Evolutionary conservation across 352 stramenopile species (phyloP).

Genomic region (Phytophthora megakarya): DNA sequence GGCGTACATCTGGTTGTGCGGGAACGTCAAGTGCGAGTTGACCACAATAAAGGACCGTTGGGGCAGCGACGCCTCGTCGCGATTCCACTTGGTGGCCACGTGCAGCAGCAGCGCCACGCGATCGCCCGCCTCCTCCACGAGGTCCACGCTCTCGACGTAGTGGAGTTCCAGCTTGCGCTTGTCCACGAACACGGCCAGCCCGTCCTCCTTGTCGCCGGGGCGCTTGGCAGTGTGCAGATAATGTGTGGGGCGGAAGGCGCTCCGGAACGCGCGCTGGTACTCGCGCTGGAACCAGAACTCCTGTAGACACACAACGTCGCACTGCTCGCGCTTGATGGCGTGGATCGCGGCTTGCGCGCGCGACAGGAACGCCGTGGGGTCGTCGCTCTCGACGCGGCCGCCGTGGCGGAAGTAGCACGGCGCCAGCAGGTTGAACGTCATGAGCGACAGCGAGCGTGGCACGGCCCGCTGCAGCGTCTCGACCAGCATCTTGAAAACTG

Average conservation of each 20-base stretch:
- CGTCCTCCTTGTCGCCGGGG: conserved; percentile 80
- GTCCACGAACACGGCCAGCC: conserved; percentile 78
- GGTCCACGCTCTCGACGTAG: conserved; percentile 76
- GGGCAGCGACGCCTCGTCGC: conserved; percentile 42
- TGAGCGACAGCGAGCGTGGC: conserved; percentile 61
- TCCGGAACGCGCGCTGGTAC: conserved; percentile 74
- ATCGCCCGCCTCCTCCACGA: conserved; percentile 76
- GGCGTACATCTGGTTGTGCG: conserved; percentile 79
- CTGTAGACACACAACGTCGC: conserved; percentile 83
- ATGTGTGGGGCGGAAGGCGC: conserved; percentile 64
- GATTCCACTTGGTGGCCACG: conserved; percentile 83
- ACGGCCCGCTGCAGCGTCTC: conserved; percentile 31
- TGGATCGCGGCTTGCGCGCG: conserved; percentile 74
- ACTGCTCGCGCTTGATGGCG: conserved; percentile 72
- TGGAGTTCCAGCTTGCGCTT: conserved; percentile 81
- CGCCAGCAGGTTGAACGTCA: conserved; percentile 89
- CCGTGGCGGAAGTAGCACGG: conserved; percentile 89
- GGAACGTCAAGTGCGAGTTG: conserved; percentile 88
- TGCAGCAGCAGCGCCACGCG: conserved; percentile 86
- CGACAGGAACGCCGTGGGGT: conserved; percentile 63
- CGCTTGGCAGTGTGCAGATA: conserved; percentile 79
- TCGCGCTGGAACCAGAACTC: conserved; percentile 86
- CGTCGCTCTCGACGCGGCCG: conserved; percentile 68
- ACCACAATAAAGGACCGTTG: conserved; percentile 82
- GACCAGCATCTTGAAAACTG: conserved; percentile 31